phyloP scores from a whole-genome alignment of 2,329 filamentous ascomycete genomes.

The Xylaria sp. region DNA sequence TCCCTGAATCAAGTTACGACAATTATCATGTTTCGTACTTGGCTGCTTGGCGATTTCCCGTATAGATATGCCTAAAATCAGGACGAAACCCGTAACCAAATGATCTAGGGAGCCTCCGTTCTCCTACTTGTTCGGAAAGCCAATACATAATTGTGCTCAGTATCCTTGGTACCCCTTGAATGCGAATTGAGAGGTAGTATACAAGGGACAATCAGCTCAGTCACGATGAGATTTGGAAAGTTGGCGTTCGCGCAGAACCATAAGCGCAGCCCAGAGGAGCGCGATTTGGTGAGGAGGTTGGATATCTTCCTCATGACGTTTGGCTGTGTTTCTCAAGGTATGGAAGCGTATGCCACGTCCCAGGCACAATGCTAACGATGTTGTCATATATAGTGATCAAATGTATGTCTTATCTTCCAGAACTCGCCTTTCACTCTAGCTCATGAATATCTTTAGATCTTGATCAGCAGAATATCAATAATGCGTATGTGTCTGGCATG shows the following conservation, averaged over 20 bases:
- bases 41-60: not conserved
- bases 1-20: not conserved
- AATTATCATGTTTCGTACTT: not conserved
- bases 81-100: not conserved
- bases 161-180: not conserved
- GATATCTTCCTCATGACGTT: constrained; percentile 42
- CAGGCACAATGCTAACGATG: not conserved
- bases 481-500: constrained; percentile 43
- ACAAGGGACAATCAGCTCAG: no score
- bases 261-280: constrained; percentile 36
- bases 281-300: constrained; percentile 37
- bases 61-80: not conserved
- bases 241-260: constrained; percentile 29
- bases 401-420: constrained; percentile 15
- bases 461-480: constrained; percentile 39
- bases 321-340: constrained; percentile 40
- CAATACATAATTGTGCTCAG: not conserved
- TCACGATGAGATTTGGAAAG: constrained; percentile 20
- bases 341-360: constrained; percentile 2
- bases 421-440: not conserved
- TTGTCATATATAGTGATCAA: constrained; percentile 28
- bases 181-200: no score
- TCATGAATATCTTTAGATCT: constrained; percentile 34
- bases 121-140: not conserved
- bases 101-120: not conserved